Base-by-base conservation (phyloP, 495 filamentous ascomycete genomes). In the Aspergillus kassunensis region DNA sequence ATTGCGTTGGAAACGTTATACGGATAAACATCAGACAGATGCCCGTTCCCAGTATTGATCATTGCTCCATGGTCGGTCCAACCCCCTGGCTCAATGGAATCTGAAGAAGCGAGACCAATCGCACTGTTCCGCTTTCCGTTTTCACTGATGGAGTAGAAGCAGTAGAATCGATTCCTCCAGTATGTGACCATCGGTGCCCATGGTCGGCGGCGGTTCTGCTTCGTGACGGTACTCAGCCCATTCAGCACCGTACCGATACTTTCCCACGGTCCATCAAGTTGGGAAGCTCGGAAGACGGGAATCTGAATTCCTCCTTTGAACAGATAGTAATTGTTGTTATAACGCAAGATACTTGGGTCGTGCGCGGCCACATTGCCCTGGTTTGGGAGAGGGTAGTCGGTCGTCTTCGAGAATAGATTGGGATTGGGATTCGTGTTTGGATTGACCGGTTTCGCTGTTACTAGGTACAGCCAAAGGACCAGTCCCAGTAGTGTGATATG, bases 51-150 rank as follows among this genome's bases (percentile, higher is more conserved):
- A 0, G 71, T 74, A 15, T 66, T 69, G 40, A 76, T 65, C 0
- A 81, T 67, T 0, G 75, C 63, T 1, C 73, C 75, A 41, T 74
- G 72, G 43, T 78, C 75, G 0, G 68, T 78, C 80, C 87, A 91
- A 1, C 73, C 67, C 3, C 77, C 78, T 0, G 66, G 60, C 12
- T 86, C 79, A 43, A 89, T 59, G 10, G 66, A 76, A 1, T 72
- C 63, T 0, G 80, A 82, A 1, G 80, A 85, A n/a, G 87, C 89
- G 23, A 89, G 71, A 13, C 86, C 87, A 49, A 90, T 88, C 21
- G 83, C 80, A 16, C 79, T 83, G 59, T 77, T 67, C 45, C 85
- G 82, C 4, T 72, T 78, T 11, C 88, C 86, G 43, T 80, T 80
- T 21, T 71, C 67, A 57, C 76, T 81, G 36, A 90, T 76, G 0